These are phyloP conservation scores for Trichomonas gallinae DNA, from an alignment of 208 protist species.

Conservation along the genomic window DNA sequence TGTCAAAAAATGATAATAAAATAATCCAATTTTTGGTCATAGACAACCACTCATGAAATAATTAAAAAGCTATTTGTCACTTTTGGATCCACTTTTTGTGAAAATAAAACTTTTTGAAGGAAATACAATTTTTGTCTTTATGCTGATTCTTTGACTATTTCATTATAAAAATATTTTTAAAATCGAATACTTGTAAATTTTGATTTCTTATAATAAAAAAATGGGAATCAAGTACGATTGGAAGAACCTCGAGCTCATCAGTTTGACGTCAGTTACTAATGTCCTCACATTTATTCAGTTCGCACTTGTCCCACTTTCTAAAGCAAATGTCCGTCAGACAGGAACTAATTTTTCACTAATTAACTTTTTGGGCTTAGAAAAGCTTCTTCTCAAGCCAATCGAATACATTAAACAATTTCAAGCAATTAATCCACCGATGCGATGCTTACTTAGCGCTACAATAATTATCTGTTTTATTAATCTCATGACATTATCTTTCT, in stretches of 20 bases:
- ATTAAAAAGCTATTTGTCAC: too few relatives aligned
- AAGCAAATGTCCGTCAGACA: not conserved
- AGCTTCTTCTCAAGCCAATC: not conserved
- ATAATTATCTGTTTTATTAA: not conserved
- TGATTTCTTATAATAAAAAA: not conserved
- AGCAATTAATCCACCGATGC: not conserved
- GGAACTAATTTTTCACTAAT: not conserved
- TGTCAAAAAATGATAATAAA: too few relatives aligned
- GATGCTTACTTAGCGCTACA: not conserved
- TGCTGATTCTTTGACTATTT: too few relatives aligned
- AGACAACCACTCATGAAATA: too few relatives aligned
- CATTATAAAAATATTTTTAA: too few relatives aligned
- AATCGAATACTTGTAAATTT: not conserved
- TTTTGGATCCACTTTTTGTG: too few relatives aligned
- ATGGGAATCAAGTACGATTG: not conserved
- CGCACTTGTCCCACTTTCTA: not conserved
- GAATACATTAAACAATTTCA: not conserved
- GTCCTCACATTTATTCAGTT: constrained; percentile 9
- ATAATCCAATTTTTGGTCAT: too few relatives aligned
- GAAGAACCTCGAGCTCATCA: not conserved
- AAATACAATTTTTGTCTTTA: too few relatives aligned
- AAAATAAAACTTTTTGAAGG: too few relatives aligned
- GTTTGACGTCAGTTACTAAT: not conserved
- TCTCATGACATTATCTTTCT: not conserved
- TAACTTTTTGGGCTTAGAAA: not conserved